phyloP scores from a whole-genome alignment of 2,329 filamentous ascomycete species.

The Fusarium mexicanum region DNA sequence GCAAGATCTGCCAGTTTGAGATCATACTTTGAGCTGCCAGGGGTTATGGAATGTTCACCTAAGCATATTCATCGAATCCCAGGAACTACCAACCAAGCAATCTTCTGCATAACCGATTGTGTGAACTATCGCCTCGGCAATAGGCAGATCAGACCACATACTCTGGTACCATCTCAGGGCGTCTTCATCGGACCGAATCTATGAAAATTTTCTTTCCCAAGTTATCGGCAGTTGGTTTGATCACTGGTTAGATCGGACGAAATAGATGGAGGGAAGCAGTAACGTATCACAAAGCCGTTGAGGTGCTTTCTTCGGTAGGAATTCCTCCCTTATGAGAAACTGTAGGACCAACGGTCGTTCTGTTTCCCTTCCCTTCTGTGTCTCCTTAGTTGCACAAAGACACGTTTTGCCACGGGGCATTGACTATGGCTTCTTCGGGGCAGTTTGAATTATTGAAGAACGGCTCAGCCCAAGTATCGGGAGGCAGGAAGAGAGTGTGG shows the following conservation, averaged over 20 bases:
- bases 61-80: not conserved
- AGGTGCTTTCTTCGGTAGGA: not conserved
- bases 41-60: not conserved
- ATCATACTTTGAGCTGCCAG: not conserved
- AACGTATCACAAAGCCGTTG: slow-evolving; percentile 4
- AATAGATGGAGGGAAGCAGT: not conserved
- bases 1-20: slow-evolving; percentile 18
- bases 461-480: too few species aligned
- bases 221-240: not conserved
- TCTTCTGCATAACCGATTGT: slow-evolving; percentile 11
- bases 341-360: not conserved
- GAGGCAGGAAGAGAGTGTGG: not conserved
- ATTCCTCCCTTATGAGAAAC: not conserved
- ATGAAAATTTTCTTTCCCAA: not conserved
- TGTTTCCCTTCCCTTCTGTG: not conserved
- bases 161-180: not conserved
- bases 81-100: slow-evolving; percentile 9
- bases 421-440: not conserved
- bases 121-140: not conserved
- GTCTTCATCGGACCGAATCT: not conserved
- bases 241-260: not conserved
- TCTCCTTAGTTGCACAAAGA: not conserved
- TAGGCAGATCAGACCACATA: not conserved
- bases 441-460: not conserved
- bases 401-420: too few species aligned